A percentile compares a stretch with the other conserved stretches of the same genome.
Evolutionary conservation across 192 early-diverging fungal genomes (phyloP).

Genomic region (Backusella liffmaniae): DNA sequence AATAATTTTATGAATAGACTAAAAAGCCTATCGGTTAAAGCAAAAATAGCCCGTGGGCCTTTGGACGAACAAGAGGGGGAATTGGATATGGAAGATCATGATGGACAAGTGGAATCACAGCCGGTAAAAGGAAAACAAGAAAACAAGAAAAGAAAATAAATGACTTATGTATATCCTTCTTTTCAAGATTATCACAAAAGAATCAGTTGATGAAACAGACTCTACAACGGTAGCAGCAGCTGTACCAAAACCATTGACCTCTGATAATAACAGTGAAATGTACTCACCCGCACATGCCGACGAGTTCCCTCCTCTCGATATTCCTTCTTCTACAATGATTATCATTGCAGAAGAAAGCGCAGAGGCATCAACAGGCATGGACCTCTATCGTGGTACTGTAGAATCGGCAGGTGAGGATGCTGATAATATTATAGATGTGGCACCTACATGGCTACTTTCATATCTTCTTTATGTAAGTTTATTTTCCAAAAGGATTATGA

Average conservation of each 20-base stretch:
- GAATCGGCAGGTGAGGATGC: slow-evolving; percentile 47
- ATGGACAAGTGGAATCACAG: slow-evolving; percentile 3
- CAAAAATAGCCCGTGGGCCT: slow-evolving; percentile 44
- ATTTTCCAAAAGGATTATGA: background rate
- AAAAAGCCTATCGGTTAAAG: slow-evolving; percentile 43
- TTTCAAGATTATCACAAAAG: background rate
- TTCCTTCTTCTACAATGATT: slow-evolving; percentile 68
- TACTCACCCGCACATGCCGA: slow-evolving; percentile 43
- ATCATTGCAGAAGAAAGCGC: slow-evolving; percentile 76
- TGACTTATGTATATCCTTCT: background rate
- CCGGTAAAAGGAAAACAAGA: background rate
- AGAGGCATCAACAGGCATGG: slow-evolving; percentile 69
- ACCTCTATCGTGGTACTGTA: slow-evolving; percentile 70
- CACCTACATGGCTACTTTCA: slow-evolving; percentile 88
- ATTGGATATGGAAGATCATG: background rate
- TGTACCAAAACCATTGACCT: background rate
- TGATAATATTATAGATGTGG: slow-evolving; percentile 58
- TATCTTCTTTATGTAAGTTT: slow-evolving; percentile 62
- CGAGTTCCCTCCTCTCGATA: slow-evolving; percentile 60
- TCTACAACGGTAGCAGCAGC: background rate
- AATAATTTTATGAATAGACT: slow-evolving; percentile 47
- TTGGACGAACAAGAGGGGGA: slow-evolving; percentile 33
- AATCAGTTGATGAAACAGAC: background rate
- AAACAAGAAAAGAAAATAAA: background rate
- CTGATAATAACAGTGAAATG: slow-evolving; percentile 14